Percentiles rank a stretch among this genome's conserved stretches.
Evolutionary conservation across 2,329 filamentous ascomycete genomes (phyloP).

Genomic region (Penicillium sumatraense): DNA sequence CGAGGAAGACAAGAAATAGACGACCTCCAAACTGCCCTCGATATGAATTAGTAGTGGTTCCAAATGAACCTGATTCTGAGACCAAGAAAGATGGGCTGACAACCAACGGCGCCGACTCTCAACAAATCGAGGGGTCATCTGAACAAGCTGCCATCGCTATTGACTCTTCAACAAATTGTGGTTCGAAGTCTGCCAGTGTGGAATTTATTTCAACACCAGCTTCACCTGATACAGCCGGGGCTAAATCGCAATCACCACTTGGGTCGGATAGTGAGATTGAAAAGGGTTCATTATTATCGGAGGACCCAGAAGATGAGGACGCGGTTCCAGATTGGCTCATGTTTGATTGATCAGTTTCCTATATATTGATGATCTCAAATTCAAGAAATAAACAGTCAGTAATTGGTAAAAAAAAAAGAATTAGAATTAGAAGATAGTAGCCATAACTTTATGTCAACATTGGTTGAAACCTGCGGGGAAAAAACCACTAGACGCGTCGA

Average conservation of each 20-base stretch:
- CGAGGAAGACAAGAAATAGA: background rate
- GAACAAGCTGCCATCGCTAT: slow-evolving; percentile 28
- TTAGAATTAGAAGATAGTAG: background rate
- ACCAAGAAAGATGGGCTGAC: background rate
- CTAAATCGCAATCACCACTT: slow-evolving; percentile 7
- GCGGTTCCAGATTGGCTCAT: slow-evolving; percentile 68
- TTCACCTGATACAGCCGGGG: slow-evolving; percentile 14
- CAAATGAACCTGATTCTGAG: slow-evolving; percentile 12
- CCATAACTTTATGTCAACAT: no score
- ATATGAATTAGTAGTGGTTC: slow-evolving; percentile 39
- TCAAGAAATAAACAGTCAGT: no score
- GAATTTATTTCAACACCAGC: slow-evolving; percentile 28
- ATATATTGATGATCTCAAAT: background rate
- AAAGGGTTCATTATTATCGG: slow-evolving; percentile 58
- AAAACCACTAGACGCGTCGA: slow-evolving; percentile 17
- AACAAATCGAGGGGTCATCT: slow-evolving; percentile 20
- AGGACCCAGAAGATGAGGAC: slow-evolving; percentile 69
- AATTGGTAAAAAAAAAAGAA: background rate
- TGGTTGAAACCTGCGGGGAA: background rate
- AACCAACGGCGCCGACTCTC: background rate
- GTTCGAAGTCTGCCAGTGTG: slow-evolving; percentile 31
- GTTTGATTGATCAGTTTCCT: slow-evolving; percentile 30
- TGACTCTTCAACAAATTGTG: slow-evolving; percentile 29
- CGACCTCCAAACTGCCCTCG: slow-evolving; percentile 16
- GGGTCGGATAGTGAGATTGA: slow-evolving; percentile 46